phyloP scores from a whole-genome alignment of 2,329 filamentous ascomycete genomes.

The Xylariaceae sp. region DNA sequence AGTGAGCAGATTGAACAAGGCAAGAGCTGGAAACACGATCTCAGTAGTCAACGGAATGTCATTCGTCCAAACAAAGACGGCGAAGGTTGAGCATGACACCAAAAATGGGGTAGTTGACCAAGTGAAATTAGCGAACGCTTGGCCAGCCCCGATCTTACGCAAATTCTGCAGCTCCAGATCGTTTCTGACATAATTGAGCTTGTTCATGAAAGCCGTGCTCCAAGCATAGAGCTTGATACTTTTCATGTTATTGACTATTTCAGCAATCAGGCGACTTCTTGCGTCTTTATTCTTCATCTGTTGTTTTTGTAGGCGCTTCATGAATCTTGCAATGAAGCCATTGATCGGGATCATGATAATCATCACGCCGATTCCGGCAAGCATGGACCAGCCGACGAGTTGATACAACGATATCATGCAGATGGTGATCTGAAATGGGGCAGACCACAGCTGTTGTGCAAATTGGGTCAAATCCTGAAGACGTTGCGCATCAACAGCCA shows the following conservation, averaged over 20 bases:
- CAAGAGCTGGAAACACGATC: slow-evolving; percentile 88
- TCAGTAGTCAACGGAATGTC: slow-evolving; percentile 84
- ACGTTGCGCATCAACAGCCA: slow-evolving; percentile 97
- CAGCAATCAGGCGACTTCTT: slow-evolving; percentile 88
- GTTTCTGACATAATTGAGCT: slow-evolving; percentile 93
- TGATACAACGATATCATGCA: slow-evolving; percentile 97
- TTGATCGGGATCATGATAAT: slow-evolving; percentile 97
- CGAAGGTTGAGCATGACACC: slow-evolving; percentile 95
- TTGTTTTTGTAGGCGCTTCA: slow-evolving; percentile 91
- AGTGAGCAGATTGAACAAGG: slow-evolving; percentile 92
- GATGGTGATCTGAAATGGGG: slow-evolving; percentile 92
- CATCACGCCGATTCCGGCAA: slow-evolving; percentile 94
- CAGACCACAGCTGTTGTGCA: slow-evolving; percentile 93
- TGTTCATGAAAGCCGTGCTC: slow-evolving; percentile 96
- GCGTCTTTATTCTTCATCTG: slow-evolving; percentile 99
- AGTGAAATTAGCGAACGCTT: slow-evolving; percentile 94
- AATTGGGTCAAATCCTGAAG: slow-evolving; percentile 95
- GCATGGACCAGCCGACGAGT: slow-evolving; percentile 92
- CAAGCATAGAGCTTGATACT: slow-evolving; percentile 98
- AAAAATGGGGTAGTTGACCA: slow-evolving; percentile 98
- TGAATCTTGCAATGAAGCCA: slow-evolving; percentile 85
- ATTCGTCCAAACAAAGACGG: slow-evolving; percentile 86
- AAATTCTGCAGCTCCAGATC: slow-evolving; percentile 94
- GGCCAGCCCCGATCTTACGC: slow-evolving; percentile 91
- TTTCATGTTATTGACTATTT: slow-evolving; percentile 99